Evolutionary conservation across 1,284 basidiomycete species (phyloP).

Genomic region (Heterobasidion annosum): DNA sequence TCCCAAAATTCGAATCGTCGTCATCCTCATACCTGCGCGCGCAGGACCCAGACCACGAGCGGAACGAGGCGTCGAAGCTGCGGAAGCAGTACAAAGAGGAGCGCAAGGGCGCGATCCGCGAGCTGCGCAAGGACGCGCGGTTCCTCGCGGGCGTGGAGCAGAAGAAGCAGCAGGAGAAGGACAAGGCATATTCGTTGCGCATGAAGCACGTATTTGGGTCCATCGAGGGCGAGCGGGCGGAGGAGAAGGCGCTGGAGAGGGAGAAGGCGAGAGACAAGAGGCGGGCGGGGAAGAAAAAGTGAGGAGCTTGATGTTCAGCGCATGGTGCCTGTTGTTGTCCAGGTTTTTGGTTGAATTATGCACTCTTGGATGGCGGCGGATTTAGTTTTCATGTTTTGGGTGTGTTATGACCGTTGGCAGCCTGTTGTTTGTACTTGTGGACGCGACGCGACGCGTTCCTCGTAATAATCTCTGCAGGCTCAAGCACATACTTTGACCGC

Average conservation of each 20-base stretch:
- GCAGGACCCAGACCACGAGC: conserved; percentile 90
- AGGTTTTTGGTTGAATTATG: too few relatives aligned
- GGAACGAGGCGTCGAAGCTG: conserved; percentile 82
- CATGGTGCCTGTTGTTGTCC: too few relatives aligned
- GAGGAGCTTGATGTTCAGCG: not conserved
- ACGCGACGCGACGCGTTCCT: not conserved
- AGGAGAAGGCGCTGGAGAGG: conserved; percentile 89
- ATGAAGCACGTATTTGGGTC: conserved; percentile 81
- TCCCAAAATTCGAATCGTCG: conserved; percentile 89
- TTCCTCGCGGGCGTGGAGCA: conserved; percentile 89
- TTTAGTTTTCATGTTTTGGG: not conserved
- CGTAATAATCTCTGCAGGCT: too few relatives aligned
- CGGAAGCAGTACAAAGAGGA: conserved; percentile 92
- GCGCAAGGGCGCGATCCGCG: conserved; percentile 93
- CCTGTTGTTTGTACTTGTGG: not conserved
- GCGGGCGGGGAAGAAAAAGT: conserved; percentile 60
- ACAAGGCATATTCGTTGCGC: conserved; percentile 64
- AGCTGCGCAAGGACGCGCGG: conserved; percentile 90
- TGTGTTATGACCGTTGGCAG: not conserved
- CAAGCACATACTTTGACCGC: too few relatives aligned
- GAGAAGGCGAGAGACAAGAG: conserved; percentile 74
- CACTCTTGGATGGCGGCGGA: too few relatives aligned
- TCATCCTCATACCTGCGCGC: conserved; percentile 75
- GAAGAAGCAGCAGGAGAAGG: conserved; percentile 79
- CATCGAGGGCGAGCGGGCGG: conserved; percentile 86